Percentiles rank a stretch among this genome's conserved stretches.
Evolutionary conservation across 1,284 basidiomycete species (phyloP).

Genomic region (Malassezia globosa): DNA sequence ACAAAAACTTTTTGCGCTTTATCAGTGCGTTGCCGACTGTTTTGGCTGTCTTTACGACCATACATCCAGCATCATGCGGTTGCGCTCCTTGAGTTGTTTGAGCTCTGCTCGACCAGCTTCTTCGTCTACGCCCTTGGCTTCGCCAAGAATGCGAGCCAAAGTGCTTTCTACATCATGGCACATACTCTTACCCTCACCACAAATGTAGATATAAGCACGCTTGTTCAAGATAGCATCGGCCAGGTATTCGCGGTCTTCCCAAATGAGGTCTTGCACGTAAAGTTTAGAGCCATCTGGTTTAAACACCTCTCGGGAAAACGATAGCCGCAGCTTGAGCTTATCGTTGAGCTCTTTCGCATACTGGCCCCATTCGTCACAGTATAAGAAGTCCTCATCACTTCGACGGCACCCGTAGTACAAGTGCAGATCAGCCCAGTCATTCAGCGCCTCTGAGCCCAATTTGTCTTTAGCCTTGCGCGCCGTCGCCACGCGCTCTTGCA

Average conservation of each 20-base stretch:
- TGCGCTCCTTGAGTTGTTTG: conserved; percentile 84
- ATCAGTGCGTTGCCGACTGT: too few relatives aligned
- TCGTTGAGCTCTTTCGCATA: conserved; percentile 75
- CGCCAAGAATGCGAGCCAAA: conserved; percentile 72
- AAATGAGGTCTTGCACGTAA: conserved; percentile 74
- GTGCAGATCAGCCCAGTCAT: conserved; percentile 86
- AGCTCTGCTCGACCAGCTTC: conserved; percentile 74
- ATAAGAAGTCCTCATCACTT: conserved; percentile 78
- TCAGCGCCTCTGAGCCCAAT: conserved; percentile 65
- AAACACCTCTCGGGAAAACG: conserved; percentile 68
- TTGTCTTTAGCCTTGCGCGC: conserved; percentile 86
- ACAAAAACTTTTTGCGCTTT: not conserved
- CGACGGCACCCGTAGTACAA: conserved; percentile 92
- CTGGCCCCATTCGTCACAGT: conserved; percentile 84
- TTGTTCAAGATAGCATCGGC: conserved; percentile 79
- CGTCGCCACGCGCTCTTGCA: conserved; percentile 90
- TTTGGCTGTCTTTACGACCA: conserved; percentile 20
- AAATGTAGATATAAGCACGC: conserved; percentile 65
- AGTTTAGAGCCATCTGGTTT: conserved; percentile 83
- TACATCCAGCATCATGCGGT: conserved; percentile 52
- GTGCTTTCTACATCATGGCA: conserved; percentile 82
- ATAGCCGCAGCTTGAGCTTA: conserved; percentile 75
- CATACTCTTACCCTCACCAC: conserved; percentile 95
- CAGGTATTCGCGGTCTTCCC: conserved; percentile 52
- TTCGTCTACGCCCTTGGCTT: conserved; percentile 75